A percentile compares a stretch with the other conserved stretches of the same genome.
Evolutionary conservation across 1,284 basidiomycete species (phyloP).

Genomic region (Puccinia coronata): DNA sequence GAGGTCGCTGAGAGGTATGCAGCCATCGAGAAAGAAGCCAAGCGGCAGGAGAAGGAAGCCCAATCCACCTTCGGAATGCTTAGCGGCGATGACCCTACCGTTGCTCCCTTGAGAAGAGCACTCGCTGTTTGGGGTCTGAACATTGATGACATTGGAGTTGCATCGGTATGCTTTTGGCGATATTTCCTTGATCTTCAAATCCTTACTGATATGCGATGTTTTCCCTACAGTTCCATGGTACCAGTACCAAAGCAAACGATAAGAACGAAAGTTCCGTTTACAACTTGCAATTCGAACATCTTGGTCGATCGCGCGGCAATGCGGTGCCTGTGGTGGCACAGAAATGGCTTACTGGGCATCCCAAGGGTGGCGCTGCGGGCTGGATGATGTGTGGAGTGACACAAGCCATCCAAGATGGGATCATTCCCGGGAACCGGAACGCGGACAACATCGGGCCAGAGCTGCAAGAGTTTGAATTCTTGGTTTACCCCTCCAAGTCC

Average conservation of each 20-base stretch:
- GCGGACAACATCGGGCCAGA: slow-evolving; percentile 85
- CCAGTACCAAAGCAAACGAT: slow-evolving; percentile 95
- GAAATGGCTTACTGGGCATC: slow-evolving; percentile 85
- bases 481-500: slow-evolving; percentile 95
- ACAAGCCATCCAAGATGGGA: slow-evolving; percentile 79
- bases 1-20: slow-evolving; percentile 74
- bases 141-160: slow-evolving; percentile 77
- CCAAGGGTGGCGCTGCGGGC: slow-evolving; percentile 94
- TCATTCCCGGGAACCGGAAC: slow-evolving; percentile 95
- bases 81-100: slow-evolving; percentile 77
- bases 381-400: slow-evolving; percentile 95
- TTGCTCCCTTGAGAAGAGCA: slow-evolving; percentile 87
- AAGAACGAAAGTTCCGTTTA: slow-evolving; percentile 97
- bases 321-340: slow-evolving; percentile 96
- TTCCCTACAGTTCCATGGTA: slow-evolving; percentile 79
- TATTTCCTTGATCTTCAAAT: slow-evolving; percentile 37
- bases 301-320: slow-evolving; percentile 86
- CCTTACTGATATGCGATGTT: not conserved
- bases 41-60: slow-evolving; percentile 84
- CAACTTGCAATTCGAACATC: slow-evolving; percentile 86
- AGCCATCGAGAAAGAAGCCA: slow-evolving; percentile 83
- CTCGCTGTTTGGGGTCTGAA: slow-evolving; percentile 94
- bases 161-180: slow-evolving; percentile 58
- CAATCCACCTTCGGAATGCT: slow-evolving; percentile 90
- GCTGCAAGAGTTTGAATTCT: slow-evolving; percentile 83